A percentile compares a stretch with the other conserved stretches of the same genome.
Evolutionary conservation across 306 rosid species (phyloP).

Genomic region (Abrus precatorius): DNA sequence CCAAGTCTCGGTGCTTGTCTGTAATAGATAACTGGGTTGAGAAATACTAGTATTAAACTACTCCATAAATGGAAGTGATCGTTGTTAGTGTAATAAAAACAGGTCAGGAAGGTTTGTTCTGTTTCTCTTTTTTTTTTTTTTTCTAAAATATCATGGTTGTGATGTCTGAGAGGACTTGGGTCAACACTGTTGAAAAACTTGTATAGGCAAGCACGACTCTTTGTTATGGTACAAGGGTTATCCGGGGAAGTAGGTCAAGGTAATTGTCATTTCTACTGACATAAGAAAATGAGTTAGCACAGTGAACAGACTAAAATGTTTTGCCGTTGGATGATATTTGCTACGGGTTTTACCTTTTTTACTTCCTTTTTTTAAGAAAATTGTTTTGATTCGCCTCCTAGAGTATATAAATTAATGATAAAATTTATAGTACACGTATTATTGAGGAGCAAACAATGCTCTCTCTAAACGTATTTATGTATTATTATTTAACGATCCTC

Average conservation of each 20-base stretch:
- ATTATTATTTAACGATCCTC: too few relatives aligned
- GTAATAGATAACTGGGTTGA: conserved; percentile 2
- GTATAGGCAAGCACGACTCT: neutral
- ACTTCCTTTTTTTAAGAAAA: neutral
- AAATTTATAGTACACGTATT: too few relatives aligned
- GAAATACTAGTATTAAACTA: neutral
- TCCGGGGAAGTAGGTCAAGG: neutral
- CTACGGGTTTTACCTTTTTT: neutral
- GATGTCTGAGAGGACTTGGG: neutral
- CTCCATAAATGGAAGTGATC: conserved; percentile 5
- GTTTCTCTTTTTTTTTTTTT: neutral
- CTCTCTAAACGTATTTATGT: too few relatives aligned
- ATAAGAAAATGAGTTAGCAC: neutral
- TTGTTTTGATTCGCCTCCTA: too few relatives aligned
- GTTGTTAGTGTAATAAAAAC: conserved; percentile 5
- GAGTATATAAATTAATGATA: too few relatives aligned
- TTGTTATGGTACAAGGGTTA: neutral
- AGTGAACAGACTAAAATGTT: neutral
- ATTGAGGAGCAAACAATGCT: too few relatives aligned
- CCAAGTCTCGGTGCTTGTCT: conserved; percentile 15
- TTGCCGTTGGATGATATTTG: neutral
- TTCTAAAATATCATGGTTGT: neutral
- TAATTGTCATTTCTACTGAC: neutral
- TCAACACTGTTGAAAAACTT: neutral
- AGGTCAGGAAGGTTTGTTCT: neutral